Percentiles rank a stretch among this genome's conserved stretches.
Evolutionary conservation across 75 land plant species (phyloP).

Genomic region (Sequoiadendron giganteum): DNA sequence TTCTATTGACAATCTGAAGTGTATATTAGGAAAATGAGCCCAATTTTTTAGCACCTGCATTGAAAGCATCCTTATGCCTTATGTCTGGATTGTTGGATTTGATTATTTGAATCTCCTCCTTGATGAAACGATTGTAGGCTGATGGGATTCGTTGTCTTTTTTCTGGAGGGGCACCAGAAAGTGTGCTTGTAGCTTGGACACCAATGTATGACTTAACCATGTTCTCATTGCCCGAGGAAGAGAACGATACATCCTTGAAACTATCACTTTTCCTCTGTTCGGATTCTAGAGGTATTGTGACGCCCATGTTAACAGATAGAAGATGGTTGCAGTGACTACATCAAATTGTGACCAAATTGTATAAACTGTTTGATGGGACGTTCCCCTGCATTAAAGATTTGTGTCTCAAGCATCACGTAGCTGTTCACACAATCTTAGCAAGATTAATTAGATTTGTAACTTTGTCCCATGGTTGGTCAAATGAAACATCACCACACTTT

Average conservation of each 20-base stretch:
- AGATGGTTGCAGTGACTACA: conserved; percentile 72
- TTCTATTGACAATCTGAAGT: background rate
- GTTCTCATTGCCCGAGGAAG: background rate
- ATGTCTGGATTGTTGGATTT: conserved; percentile 17
- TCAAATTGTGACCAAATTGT: conserved; percentile 62
- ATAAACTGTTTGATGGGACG: conserved; percentile 56
- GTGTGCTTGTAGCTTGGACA: background rate
- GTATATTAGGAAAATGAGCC: conserved; percentile 9
- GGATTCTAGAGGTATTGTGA: background rate
- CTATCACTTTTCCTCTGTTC: background rate
- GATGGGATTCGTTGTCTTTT: conserved; percentile 68
- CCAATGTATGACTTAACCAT: background rate
- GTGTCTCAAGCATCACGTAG: no score
- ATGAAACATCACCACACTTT: no score
- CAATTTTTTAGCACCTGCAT: conserved; percentile 20
- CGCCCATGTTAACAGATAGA: conserved; percentile 49
- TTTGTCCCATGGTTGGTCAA: no score
- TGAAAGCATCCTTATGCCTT: conserved; percentile 21
- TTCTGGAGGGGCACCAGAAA: conserved; percentile 35
- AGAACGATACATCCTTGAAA: background rate
- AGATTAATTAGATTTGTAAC: no score
- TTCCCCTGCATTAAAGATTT: no score
- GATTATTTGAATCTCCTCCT: conserved; percentile 21
- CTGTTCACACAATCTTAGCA: no score
- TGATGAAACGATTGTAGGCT: conserved; percentile 65